Conservation (phyloP, 2,329 filamentous ascomycete species). For the Aspergillus quadrilineatus region DNA sequence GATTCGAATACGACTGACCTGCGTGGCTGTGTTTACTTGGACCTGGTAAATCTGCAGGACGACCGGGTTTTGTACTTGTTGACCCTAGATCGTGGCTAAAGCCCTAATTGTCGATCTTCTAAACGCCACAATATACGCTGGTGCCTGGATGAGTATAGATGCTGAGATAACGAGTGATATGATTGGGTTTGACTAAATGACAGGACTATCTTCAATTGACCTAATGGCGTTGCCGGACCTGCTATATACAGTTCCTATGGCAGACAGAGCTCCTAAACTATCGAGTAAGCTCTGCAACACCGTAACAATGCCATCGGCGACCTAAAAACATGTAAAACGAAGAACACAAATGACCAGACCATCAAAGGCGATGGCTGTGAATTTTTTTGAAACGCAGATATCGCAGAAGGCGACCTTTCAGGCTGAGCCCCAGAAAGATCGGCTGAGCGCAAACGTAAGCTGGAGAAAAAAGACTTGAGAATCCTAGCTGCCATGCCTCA, state of each 20-base stretch:
- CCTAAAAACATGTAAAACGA: slow-evolving; percentile 4
- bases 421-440: slow-evolving; percentile 14
- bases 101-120: slow-evolving; percentile 4
- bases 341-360: slow-evolving; percentile 13
- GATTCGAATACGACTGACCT: neutral
- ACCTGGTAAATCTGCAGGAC: slow-evolving; percentile 3
- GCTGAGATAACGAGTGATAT: slow-evolving; percentile 7
- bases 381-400: neutral
- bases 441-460: slow-evolving; percentile 10
- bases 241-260: neutral
- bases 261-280: neutral
- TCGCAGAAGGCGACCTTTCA: slow-evolving; percentile 3
- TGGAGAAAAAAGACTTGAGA: slow-evolving; percentile 4
- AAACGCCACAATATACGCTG: slow-evolving; percentile 4
- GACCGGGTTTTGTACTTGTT: neutral
- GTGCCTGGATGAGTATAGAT: neutral
- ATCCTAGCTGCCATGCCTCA: slow-evolving; percentile 11
- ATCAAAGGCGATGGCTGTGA: slow-evolving; percentile 15
- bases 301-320: slow-evolving; percentile 12
- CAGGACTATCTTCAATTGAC: neutral
- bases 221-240: slow-evolving; percentile 2
- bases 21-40: slow-evolving; percentile 6
- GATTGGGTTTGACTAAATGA: slow-evolving; percentile 7
- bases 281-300: neutral
- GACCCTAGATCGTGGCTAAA: neutral